Base-by-base conservation (phyloP, 1,284 basidiomycete genomes). In the Irpex sp. region DNA sequence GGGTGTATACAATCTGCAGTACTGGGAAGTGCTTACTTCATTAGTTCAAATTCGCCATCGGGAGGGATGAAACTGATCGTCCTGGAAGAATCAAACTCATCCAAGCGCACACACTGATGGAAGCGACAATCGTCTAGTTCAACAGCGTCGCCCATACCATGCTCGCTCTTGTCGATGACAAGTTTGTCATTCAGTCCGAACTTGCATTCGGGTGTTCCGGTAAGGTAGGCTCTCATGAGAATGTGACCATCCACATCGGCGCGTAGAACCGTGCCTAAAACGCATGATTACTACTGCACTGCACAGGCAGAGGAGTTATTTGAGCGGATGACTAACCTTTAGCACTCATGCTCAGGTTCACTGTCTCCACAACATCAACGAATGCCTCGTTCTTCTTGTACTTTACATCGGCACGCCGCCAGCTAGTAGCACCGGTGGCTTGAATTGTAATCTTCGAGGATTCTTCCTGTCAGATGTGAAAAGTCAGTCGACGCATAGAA, bases 351-450 rank as follows among this genome's bases (percentile, higher is more conserved):
- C 95, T 89, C 60, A 98, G 76, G 73, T 99, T 98, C 66, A 99
- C 92, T 7, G 87, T 95, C 80, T 99, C 97, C 53, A 99, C 91
- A 5, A 98, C 96, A 74, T 98, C 96, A 7, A 98, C 95, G 70
- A 98, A 98, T 0, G 95, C 96, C 74, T 98, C 96, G 71, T 98
- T 98, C 83, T 98, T 98, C 78, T 97, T 89, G 78, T 98, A 98
- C 75, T 96, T 97, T 72, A 98, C 95, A 74, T 98, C 96, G 5
- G 87, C 89, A 62, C 96, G 81, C 60, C 96, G 81, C 96, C 96
- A 98, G 71, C 91, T 96, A 26, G 92, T 97, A 31, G 93, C 91
- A 1, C 95, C 95, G 0, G 96, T 97, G 1, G 96, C 95, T 79
- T 98, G 97, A 31, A 89, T 90, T 0, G 97, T 98, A 69, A 98